These are phyloP conservation scores for Pseudognaphalium luteoalbum DNA, from an alignment of 129 eudicot species.

Conservation along the genomic window DNA sequence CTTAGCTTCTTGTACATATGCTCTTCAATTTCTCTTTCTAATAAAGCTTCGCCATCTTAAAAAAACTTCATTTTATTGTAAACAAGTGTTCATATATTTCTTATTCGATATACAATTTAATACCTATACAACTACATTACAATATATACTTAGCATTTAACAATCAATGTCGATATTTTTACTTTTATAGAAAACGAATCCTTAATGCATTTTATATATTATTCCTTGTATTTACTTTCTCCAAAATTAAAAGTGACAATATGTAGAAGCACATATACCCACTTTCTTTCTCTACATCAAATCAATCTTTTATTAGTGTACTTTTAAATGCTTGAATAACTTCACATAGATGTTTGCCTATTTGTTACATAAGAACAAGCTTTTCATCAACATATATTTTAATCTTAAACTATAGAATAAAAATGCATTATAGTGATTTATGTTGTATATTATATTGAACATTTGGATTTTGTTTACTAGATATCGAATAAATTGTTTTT, in stretches of 20 bases:
- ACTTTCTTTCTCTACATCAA: slow-evolving; percentile 34
- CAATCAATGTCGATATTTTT: not conserved
- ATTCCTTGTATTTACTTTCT: slow-evolving; percentile 21
- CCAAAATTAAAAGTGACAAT: slow-evolving; percentile 28
- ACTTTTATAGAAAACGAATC: not conserved
- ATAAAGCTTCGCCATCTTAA: no score
- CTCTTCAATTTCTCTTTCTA: no score
- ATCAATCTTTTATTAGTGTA: slow-evolving; percentile 25
- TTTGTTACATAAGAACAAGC: slow-evolving; percentile 39
- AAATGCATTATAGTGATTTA: not conserved
- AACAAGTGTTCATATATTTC: no score
- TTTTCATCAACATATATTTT: slow-evolving; percentile 17
- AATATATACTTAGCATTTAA: not conserved
- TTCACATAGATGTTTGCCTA: slow-evolving; percentile 30
- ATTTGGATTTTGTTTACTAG: not conserved
- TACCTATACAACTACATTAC: no score
- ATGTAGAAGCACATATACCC: slow-evolving; percentile 40
- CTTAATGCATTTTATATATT: not conserved
- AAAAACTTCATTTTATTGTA: no score
- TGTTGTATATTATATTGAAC: not conserved
- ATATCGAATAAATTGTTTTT: not conserved
- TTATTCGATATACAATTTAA: no score
- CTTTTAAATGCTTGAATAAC: slow-evolving; percentile 28
- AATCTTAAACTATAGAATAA: slow-evolving; percentile 12
- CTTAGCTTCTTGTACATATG: no score